Percentiles rank a stretch among this genome's conserved stretches.
Evolutionary conservation across 768 basidiomycete species (phyloP).

Genomic region (Serendipita sp.): DNA sequence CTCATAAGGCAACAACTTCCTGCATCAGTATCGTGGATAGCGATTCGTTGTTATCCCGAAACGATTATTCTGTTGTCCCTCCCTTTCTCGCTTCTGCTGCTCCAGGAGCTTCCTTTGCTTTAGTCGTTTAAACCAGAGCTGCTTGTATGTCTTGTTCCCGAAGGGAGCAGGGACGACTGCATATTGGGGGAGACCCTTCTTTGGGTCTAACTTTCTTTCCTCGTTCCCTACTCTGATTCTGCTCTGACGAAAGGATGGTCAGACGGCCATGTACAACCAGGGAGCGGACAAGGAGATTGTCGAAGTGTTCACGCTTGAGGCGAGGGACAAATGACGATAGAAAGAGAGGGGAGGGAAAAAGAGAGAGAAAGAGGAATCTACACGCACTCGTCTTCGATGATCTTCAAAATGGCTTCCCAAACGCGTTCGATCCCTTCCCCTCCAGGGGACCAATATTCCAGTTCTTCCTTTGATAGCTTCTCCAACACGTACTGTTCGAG

Average conservation of each 20-base stretch:
- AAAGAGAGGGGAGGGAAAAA: neutral
- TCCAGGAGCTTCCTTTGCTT: neutral
- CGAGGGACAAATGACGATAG: too few species aligned
- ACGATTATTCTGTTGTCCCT: neutral
- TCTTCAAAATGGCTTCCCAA: slow-evolving; percentile 37
- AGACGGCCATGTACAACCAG: neutral
- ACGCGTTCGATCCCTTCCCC: slow-evolving; percentile 47
- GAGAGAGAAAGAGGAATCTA: too few species aligned
- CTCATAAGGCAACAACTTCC: too few species aligned
- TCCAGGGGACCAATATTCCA: slow-evolving; percentile 35
- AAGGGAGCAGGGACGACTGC: neutral
- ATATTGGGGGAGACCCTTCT: neutral
- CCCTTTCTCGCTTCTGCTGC: neutral
- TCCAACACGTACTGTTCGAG: slow-evolving; percentile 46
- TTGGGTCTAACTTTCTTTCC: neutral
- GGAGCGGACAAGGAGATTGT: too few species aligned
- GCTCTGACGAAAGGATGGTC: neutral
- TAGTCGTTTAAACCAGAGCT: neutral
- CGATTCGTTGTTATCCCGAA: neutral
- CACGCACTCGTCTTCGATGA: slow-evolving; percentile 18
- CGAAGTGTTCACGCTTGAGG: too few species aligned
- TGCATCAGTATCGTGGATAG: neutral
- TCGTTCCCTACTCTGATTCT: neutral
- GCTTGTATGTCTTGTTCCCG: neutral
- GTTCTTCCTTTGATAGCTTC: slow-evolving; percentile 40